Percentiles rank a stretch among this genome's conserved stretches.
These are phyloP conservation scores for Botrytis fabae DNA, from an alignment of 2,329 filamentous ascomycete genomes.

Conservation along the genomic window DNA sequence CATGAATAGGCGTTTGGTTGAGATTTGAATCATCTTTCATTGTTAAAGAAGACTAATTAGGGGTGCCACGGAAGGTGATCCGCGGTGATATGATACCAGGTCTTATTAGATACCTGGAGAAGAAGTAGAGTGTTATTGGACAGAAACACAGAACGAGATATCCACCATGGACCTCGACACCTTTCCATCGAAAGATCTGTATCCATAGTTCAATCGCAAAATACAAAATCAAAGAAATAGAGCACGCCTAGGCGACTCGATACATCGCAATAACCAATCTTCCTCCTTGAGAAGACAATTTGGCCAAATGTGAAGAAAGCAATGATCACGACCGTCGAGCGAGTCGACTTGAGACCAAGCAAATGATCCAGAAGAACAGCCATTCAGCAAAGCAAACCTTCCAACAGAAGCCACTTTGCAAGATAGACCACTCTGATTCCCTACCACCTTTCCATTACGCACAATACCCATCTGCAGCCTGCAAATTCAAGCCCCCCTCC, in stretches of 20 bases:
- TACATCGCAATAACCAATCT: not conserved
- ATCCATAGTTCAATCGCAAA: not conserved
- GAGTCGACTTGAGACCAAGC: not conserved
- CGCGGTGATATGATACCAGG: slow-evolving; percentile 2
- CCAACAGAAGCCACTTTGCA: not conserved
- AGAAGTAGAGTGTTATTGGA: not conserved
- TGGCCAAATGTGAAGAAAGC: not conserved
- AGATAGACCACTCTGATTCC: not conserved
- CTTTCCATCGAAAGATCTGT: not conserved
- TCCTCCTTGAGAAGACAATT: not conserved
- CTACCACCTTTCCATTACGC: not conserved
- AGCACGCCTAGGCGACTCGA: not conserved
- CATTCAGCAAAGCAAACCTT: not conserved
- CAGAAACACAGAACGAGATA: not conserved
- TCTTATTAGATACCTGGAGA: not conserved
- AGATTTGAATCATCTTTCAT: slow-evolving; percentile 2
- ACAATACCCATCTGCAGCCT: slow-evolving; percentile 14
- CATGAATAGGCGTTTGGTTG: not conserved
- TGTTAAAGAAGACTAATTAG: slow-evolving; percentile 7
- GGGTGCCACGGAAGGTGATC: slow-evolving; percentile 15
- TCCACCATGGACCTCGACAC: not conserved
- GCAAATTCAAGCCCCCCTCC: slow-evolving; percentile 18
- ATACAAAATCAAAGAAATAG: not conserved
- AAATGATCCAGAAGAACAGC: not conserved
- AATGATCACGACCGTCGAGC: not conserved